Conservation (phyloP, 1,284 basidiomycete species). For the Austroboletus niveus region DNA sequence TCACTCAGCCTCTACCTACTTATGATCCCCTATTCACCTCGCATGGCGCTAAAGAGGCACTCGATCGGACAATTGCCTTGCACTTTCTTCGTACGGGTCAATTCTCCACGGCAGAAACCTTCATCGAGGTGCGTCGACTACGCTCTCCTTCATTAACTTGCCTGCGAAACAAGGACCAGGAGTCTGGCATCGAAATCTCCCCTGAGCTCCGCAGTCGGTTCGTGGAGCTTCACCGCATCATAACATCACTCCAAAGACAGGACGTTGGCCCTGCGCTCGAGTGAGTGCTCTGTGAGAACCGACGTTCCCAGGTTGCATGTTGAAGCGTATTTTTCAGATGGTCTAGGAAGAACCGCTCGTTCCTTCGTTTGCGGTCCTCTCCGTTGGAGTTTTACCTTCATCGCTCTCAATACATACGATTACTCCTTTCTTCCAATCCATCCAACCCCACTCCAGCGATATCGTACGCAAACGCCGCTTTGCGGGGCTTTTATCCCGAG, state of each 20-base stretch:
- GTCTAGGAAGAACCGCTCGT: conserved; percentile 65
- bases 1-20: conserved; percentile 61
- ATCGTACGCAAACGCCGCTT: conserved; percentile 67
- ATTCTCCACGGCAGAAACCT: conserved; percentile 70
- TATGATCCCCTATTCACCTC: conserved; percentile 72
- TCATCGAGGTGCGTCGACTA: conserved; percentile 55
- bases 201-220: conserved; percentile 59
- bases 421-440: conserved; percentile 60
- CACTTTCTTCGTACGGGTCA: conserved; percentile 82
- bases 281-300: conserved; percentile 41
- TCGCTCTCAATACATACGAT: conserved; percentile 78
- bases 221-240: conserved; percentile 70
- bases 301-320: conserved; percentile 4
- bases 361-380: conserved; percentile 68
- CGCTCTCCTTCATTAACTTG: neutral
- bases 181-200: conserved; percentile 65
- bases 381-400: conserved; percentile 85
- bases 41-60: conserved; percentile 51
- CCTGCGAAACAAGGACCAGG: conserved; percentile 43
- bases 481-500: conserved; percentile 67
- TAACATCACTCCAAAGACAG: conserved; percentile 63
- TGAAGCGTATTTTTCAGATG: conserved; percentile 50
- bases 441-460: conserved; percentile 61
- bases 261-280: conserved; percentile 73
- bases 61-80: conserved; percentile 73